Conservation (phyloP, 2,329 filamentous ascomycete species). For the Claviceps arundinis region DNA sequence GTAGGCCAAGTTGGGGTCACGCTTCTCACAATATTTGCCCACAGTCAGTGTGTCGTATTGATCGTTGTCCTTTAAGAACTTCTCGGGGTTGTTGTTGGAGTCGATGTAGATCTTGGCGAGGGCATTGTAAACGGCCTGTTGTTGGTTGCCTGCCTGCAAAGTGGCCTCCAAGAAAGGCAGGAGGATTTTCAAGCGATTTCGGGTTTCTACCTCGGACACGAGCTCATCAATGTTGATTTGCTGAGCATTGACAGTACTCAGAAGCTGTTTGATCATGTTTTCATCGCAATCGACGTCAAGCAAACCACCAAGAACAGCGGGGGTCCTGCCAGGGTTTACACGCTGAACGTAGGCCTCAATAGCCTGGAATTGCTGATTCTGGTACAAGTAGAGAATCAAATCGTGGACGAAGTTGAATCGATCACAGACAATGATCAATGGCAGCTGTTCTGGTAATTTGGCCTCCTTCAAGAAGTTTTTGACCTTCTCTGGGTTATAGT, state of each 20-base stretch:
- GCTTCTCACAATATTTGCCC: conserved; percentile 98
- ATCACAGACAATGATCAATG: conserved; percentile 95
- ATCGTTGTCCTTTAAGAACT: conserved; percentile 94
- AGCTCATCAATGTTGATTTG: conserved; percentile 90
- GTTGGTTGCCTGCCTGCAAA: conserved; percentile 77
- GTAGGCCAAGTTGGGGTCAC: conserved; percentile 87
- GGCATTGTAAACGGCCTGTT: conserved; percentile 94
- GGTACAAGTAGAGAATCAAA: conserved; percentile 89
- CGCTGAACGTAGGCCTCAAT: conserved; percentile 97
- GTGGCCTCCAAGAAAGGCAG: conserved; percentile 93
- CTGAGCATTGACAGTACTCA: conserved; percentile 70
- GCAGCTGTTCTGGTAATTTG: conserved; percentile 79
- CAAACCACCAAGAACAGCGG: conserved; percentile 82
- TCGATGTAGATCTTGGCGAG: conserved; percentile 99
- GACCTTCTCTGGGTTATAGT: conserved; percentile 85
- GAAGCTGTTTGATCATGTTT: conserved; percentile 82
- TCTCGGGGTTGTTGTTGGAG: conserved; percentile 94
- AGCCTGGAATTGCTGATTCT: conserved; percentile 98
- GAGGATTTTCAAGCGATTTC: conserved; percentile 90
- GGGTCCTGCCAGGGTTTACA: conserved; percentile 83
- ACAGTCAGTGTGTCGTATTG: conserved; percentile 86
- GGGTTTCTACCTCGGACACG: conserved; percentile 84
- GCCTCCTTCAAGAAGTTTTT: conserved; percentile 99
- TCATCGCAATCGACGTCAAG: conserved; percentile 97
- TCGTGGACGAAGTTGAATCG: conserved; percentile 99